Percentiles rank a stretch among this genome's conserved stretches.
phyloP scores from a whole-genome alignment of 768 basidiomycete species.

The Phlebiopsis flavidoalba region DNA sequence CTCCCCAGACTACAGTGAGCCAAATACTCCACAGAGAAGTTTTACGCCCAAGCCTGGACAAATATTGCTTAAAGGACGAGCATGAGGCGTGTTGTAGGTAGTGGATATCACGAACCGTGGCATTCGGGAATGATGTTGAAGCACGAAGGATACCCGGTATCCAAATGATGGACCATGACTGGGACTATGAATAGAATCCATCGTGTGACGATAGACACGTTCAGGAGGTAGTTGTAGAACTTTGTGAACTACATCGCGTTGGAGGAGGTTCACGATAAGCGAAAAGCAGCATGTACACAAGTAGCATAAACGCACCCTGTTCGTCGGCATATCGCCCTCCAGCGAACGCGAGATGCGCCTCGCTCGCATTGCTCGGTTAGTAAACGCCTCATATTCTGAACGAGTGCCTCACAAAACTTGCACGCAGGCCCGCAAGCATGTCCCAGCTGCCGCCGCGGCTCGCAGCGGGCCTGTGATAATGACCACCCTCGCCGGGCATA shows the following conservation, averaged over 20 bases:
- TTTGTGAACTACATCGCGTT: slow-evolving; percentile 41
- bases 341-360: slow-evolving; percentile 50
- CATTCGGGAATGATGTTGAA: slow-evolving; percentile 47
- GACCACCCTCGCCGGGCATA: slow-evolving; percentile 5
- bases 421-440: slow-evolving; percentile 41
- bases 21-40: slow-evolving; percentile 81
- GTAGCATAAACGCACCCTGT: slow-evolving; percentile 35
- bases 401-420: slow-evolving; percentile 46
- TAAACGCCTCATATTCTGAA: slow-evolving; percentile 62
- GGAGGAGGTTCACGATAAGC: background rate
- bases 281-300: background rate
- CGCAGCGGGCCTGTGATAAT: slow-evolving; percentile 1
- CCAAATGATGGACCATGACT: slow-evolving; percentile 59
- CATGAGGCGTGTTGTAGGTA: slow-evolving; percentile 6
- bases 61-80: slow-evolving; percentile 23
- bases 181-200: slow-evolving; percentile 81
- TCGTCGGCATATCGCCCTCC: slow-evolving; percentile 57
- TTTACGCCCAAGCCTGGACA: slow-evolving; percentile 43
- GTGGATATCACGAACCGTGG: slow-evolving; percentile 29
- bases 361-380: slow-evolving; percentile 46
- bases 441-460: slow-evolving; percentile 42
- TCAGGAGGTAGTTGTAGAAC: slow-evolving; percentile 70
- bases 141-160: slow-evolving; percentile 71
- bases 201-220: slow-evolving; percentile 71
- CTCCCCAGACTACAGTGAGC: slow-evolving; percentile 71